Percentiles rank a stretch among this genome's conserved stretches.
Conservation (phyloP, 441 rosid genomes). For the Brassica balearica region DNA sequence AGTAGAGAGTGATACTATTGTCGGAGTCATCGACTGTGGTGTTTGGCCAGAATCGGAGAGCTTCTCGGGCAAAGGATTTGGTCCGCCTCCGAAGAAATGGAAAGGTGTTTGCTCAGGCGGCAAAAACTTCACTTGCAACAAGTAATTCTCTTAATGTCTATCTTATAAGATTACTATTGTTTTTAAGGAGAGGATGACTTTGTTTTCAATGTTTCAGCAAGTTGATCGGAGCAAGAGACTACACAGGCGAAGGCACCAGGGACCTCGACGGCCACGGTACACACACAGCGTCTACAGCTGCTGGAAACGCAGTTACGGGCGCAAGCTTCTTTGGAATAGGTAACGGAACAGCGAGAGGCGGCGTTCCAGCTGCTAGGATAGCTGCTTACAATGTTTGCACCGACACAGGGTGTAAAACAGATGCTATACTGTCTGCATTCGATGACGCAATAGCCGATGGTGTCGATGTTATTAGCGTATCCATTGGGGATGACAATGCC, state of each 20-base stretch:
- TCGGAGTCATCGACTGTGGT: conserved; percentile 54
- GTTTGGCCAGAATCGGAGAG: conserved; percentile 56
- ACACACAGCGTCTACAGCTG: not conserved
- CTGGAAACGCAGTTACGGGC: not conserved
- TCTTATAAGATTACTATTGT: not conserved
- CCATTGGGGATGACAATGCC: not conserved
- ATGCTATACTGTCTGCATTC: conserved; percentile 43
- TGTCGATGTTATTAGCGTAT: conserved; percentile 47
- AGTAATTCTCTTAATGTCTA: not conserved
- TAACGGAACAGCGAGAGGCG: not conserved
- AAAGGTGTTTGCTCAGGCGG: conserved; percentile 42
- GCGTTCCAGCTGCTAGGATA: not conserved
- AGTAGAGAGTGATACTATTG: conserved; percentile 44
- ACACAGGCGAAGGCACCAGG: conserved; percentile 10
- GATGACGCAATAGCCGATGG: conserved; percentile 65
- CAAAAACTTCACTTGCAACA: conserved; percentile 47
- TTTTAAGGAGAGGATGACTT: not conserved
- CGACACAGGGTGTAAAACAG: not conserved
- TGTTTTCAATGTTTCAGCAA: conserved; percentile 38
- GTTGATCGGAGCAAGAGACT: conserved; percentile 49
- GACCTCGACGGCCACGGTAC: not conserved
- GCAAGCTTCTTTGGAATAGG: not conserved
- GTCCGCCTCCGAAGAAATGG: conserved; percentile 65
- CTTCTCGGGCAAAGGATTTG: conserved; percentile 57
- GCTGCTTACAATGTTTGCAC: not conserved